These are phyloP conservation scores for Blastocystis sp. DNA, from an alignment of 352 stramenopile genomes.

Conservation along the genomic window DNA sequence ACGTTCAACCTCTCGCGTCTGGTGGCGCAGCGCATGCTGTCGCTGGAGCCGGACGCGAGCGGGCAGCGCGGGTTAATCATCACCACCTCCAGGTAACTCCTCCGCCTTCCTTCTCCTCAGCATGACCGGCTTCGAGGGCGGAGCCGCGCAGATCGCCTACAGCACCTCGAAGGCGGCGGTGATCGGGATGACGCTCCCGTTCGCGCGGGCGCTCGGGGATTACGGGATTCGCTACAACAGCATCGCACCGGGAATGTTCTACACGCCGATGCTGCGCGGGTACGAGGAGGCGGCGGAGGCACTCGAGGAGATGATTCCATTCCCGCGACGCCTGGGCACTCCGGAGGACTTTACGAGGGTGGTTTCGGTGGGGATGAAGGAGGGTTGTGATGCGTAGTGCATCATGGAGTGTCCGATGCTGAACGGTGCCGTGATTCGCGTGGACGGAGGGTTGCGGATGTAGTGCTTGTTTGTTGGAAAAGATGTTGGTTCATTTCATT, in stretches of 20 bases:
- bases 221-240: conserved; percentile 88
- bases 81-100: conserved; percentile 77
- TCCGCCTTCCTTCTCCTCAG: conserved; percentile 41
- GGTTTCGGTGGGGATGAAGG: not conserved
- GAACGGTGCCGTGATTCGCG: conserved; percentile 90
- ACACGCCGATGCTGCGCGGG: conserved; percentile 82
- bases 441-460: conserved; percentile 90
- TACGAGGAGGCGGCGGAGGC: conserved; percentile 83
- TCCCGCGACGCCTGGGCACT: conserved; percentile 81
- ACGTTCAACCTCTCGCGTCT: conserved; percentile 92
- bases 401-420: conserved; percentile 95
- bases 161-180: conserved; percentile 86
- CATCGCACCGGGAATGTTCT: conserved; percentile 87
- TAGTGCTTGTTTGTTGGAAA: conserved; percentile 9
- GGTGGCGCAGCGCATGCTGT: conserved; percentile 74
- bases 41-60: not conserved
- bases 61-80: conserved; percentile 88
- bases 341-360: conserved; percentile 82
- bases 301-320: conserved; percentile 82
- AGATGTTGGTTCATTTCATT: not conserved
- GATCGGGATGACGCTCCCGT: conserved; percentile 86
- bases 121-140: conserved; percentile 90
- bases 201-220: conserved; percentile 81
- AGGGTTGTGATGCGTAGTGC: conserved; percentile 73
- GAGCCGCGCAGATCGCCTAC: conserved; percentile 90